Evolutionary conservation across 139 green algal genomes (phyloP), one percentile per base, ranked within the genome.

Genomic region (Chlorella sp.): DNA sequence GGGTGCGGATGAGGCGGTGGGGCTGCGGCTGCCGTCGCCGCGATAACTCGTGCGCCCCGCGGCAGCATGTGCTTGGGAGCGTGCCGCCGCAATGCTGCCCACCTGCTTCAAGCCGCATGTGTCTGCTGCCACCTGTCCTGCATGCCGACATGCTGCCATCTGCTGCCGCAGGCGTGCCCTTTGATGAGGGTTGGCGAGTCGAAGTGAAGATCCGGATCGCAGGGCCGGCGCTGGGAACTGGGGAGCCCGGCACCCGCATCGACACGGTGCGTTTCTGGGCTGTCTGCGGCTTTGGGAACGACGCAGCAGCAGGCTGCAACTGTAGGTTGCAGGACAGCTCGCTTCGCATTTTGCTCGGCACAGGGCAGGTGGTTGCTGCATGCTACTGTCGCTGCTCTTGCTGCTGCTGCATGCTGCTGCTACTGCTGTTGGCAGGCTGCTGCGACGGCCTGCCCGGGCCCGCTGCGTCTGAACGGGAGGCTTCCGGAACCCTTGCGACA

Each of bases 171-270:
- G 84, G 83, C 24, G 81, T 82, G 1, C 60, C 32, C 14, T 84
- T 89, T 26, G 88, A 87, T 44, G 54, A 85, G 30, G 84, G 89
- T 24, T 95, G 92, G 92, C 76, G 77, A 19, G 89, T 87, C n/a
- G 87, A 95, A 43, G 86, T 91, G 14, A 92, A 90, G 77, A 77
- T 89, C 41, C 90, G 91, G 16, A 73, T 80, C 38, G 84, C 84
- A 3, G 90, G 90, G 78, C 92, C 79, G 38, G 88, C 85, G 5
- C 84, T 87, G 41, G 92, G 92, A 54, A 88, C 87, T 8, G 83
- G 62, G 17, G 51, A 60, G 14, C 51, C 51, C 2, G 51, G 51
- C 51, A 60, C 51, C 51, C 51, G 51, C 9, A 60, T 60, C 14
- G 92, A 94, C 75, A 69, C 78, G 41, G 89, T 92, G 64, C 46